Base-by-base conservation (phyloP, 169 alveolate species). In the Babesia sp. region DNA sequence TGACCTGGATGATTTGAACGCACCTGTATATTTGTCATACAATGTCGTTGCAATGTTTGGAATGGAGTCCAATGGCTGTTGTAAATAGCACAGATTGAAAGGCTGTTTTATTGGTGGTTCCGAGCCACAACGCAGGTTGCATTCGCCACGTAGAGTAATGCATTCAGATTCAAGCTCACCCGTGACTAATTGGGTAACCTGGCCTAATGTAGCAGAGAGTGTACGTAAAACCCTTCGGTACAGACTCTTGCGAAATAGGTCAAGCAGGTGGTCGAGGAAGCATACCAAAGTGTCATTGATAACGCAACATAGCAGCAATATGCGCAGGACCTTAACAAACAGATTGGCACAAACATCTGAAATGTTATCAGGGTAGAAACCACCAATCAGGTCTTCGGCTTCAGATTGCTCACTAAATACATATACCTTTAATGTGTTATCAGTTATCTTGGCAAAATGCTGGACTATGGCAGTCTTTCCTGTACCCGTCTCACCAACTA, bases 401-500 rank as follows among this genome's bases (percentile, higher is more conserved):
- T 95, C 98, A n/a, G 95, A 89, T 64, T 93, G 96, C 48, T 94
- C 97, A 63, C 91, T 92, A 68, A 95, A 93, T 73, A 96, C 97
- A 79, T 94, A 95, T 8, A 97, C 99, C 83, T 93, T 85, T 26
- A 96, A 90, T 67, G 92, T 91, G 50, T 70, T 91, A 60, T 87
- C 94, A 75, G 93, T 84, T 39, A 94, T 67, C 54, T 91, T 90
- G 16, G 98, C 96, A 36, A 96, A 70, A 67, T 92, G 88, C 80
- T 97, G 98, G 26, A 97, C 94, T 28, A 95, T 88, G 29, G 99
- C 93, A 2, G 99, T 97, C 83, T 97, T 97, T 28, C 99, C 99
- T 11, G 98, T 94, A 4, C 99, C 99, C 0, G 99, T 97, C 78
- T 98, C 99, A 14, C 99, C 99, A 50, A 97, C 97, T 45, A 98